Base-by-base conservation (phyloP, 306 rosid species). In the Canavalia gladiata region DNA sequence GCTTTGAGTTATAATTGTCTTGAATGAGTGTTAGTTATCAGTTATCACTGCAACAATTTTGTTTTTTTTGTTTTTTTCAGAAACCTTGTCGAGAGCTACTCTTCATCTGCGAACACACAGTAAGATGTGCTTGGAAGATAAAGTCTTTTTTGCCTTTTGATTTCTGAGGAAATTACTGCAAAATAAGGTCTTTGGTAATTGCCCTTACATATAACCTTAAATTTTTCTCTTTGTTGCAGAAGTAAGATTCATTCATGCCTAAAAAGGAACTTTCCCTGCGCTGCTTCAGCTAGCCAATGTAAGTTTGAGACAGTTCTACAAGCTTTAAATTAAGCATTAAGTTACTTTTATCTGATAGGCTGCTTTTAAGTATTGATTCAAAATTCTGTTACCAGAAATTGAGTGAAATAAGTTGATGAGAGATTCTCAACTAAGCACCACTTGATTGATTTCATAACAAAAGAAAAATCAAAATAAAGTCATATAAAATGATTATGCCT, bases 61-160 rank as follows among this genome's bases (percentile, higher is more conserved):
- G 70, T 73, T 34, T 65, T 62, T 18, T 18, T 18, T 18, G 25
- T 4, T 60, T 87, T 88, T 85, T 74, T n/a, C 95, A 95, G 99
- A 84, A 95, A 95, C 83, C 78, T 90, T 75, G 95, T 87, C 43
- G 99, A 92, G 87, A 86, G 97, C 86, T 92, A 91, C 90, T 87
- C 97, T 63, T 64, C 91, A 8, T 89, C 90, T 0, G 89, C 57
- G 11, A 73, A 90, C 59, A 78, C 76, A 82, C 52, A 41, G 99
- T 95, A 91, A 89, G 87, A 5, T 74, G 55, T 81, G 11, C 71
- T 75, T 65, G 54, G 74, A 86, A 79, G 66, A 63, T 63, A 57
- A 30, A 63, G 64, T 75, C 18, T 49, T 79, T 65, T 55, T 4
- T 9, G 34, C 45, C 63, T 47, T 75, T 78, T 43, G 8, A 47